Percentiles rank a stretch among this genome's conserved stretches.
phyloP scores from a whole-genome alignment of 2,329 filamentous ascomycete species.

The Microsporum canis region DNA sequence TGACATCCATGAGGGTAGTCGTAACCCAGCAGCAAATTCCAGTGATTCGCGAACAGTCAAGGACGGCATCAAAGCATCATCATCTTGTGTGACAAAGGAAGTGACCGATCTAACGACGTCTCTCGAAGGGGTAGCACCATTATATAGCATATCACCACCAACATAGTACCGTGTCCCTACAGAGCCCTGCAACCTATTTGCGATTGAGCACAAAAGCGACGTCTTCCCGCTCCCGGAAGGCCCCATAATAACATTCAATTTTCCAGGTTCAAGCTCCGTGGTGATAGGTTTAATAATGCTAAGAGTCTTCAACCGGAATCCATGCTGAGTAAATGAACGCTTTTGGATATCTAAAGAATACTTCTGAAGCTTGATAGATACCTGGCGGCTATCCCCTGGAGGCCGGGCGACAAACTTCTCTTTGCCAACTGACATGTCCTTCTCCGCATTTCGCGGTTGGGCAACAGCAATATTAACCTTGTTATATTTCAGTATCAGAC shows the following conservation, averaged over 20 bases:
- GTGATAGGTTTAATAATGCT: constrained; percentile 56
- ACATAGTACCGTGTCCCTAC: constrained; percentile 51
- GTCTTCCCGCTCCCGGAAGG: constrained; percentile 70
- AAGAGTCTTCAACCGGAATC: constrained; percentile 22
- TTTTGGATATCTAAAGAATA: constrained; percentile 58
- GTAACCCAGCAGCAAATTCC: constrained; percentile 57
- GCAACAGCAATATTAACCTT: constrained; percentile 60
- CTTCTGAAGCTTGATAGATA: constrained; percentile 53
- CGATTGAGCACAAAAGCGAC: constrained; percentile 61
- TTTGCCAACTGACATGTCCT: constrained; percentile 57
- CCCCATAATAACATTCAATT: constrained; percentile 68
- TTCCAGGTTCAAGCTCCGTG: constrained; percentile 55
- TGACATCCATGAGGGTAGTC: constrained; percentile 60
- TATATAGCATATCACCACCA: constrained; percentile 56
- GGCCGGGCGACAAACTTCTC: constrained; percentile 53
- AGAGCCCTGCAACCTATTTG: constrained; percentile 52
- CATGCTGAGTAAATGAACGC: constrained; percentile 40
- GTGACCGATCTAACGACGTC: constrained; percentile 60
- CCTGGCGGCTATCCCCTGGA: constrained; percentile 44
- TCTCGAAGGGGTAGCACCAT: constrained; percentile 55
- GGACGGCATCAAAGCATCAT: constrained; percentile 61
- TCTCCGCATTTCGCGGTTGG: constrained; percentile 46
- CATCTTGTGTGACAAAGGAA: constrained; percentile 68
- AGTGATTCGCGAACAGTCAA: constrained; percentile 67
- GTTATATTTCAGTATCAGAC: constrained; percentile 51